These are phyloP conservation scores for Colletotrichum echinochloae DNA, from an alignment of 2,329 filamentous ascomycete genomes.

Conservation along the genomic window DNA sequence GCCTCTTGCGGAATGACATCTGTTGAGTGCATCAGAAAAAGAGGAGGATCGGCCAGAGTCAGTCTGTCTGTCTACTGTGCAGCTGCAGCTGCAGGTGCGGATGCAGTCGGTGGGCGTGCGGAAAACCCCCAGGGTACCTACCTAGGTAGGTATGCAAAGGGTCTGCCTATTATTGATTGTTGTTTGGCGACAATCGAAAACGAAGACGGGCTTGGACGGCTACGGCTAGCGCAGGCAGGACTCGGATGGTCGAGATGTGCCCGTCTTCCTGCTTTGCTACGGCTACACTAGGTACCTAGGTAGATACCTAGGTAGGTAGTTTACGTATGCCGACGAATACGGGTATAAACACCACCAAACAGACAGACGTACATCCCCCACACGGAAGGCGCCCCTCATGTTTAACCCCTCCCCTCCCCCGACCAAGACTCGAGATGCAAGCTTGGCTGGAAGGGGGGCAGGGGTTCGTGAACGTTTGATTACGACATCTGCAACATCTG, in stretches of 20 bases:
- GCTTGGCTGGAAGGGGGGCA: constrained; percentile 26
- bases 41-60: constrained; percentile 22
- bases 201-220: not conserved
- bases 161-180: not conserved
- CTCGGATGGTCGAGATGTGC: constrained; percentile 7
- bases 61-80: not conserved
- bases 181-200: constrained; percentile 6
- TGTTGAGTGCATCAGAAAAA: not conserved
- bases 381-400: constrained; percentile 29
- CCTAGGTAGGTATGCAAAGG: not conserved
- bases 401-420: constrained; percentile 21
- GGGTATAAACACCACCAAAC: not conserved
- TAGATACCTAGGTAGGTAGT: no score
- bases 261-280: not conserved
- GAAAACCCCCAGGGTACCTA: constrained; percentile 8
- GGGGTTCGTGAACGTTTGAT: constrained; percentile 29
- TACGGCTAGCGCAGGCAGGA: not conserved
- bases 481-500: constrained; percentile 31
- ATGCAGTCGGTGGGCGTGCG: not conserved
- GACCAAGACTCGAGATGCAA: constrained; percentile 21
- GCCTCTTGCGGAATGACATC: constrained; percentile 14
- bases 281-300: not conserved
- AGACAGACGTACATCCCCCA: not conserved
- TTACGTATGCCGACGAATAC: not conserved
- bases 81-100: constrained; percentile 1